Evolutionary conservation across 78 protist genomes (phyloP), one percentile per base, ranked within the genome.

Genomic region (Dictyostelium capitatum): DNA sequence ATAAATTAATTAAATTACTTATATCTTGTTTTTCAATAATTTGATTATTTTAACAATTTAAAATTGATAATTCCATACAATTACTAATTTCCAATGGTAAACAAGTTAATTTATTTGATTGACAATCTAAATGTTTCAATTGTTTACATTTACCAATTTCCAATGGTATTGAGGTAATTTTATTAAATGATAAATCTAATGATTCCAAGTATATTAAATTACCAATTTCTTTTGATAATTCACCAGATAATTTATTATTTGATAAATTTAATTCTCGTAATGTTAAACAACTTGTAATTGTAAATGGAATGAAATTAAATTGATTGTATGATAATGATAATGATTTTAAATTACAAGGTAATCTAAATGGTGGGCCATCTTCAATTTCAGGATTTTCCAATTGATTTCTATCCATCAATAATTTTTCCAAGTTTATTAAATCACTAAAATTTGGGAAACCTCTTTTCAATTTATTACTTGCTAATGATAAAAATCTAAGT

Each of bases 401-500:
- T 48, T 75, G 43, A 75, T 75, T 75, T 48, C 81, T 75, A 75
- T 75, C 81, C 23, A 75, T 19, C 25, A 62, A 48, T 75, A 75
- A 25, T 48, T 48, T 46, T 30, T 75, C 81, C 6, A 75, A 25
- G 25, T 75, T 43, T 6, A 37, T 19, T 25, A 75, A 48, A 23
- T 75, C 25, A 14, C 30, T 14, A 11, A 75, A 11, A 23, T 48
- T 48, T 48, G 81, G 81, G 10, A 75, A 75, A 48, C 43, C 25
- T 5, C 20, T 43, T 7, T 19, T 75, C 8, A 75, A 25, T 23
- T 75, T 43, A 50, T 75, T 75, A n/a, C 62, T 48, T 48, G 81
- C 28, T 3, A 75, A 20, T 48, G 50, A 17, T 75, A 75, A 48
- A 14, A 11, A 37, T 48, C 25, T 19, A 12, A 75, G 25, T 12